Percentiles rank a stretch among this genome's conserved stretches.
Evolutionary conservation across 2,329 filamentous ascomycete genomes (phyloP).

Genomic region (Geosmithia putterillii): DNA sequence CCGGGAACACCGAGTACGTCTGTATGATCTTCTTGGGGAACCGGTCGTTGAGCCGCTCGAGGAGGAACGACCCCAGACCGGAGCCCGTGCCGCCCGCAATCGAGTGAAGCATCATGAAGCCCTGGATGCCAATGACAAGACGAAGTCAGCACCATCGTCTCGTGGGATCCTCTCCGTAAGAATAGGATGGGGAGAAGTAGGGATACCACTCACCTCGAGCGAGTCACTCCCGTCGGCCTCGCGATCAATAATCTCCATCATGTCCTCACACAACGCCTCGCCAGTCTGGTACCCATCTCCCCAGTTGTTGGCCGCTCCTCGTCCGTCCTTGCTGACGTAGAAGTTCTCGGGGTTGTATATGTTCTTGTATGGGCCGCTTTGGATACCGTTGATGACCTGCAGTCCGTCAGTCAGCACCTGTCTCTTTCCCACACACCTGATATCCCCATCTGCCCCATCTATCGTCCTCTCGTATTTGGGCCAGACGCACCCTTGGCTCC

Average conservation of each 20-base stretch:
- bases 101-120: slow-evolving; percentile 97
- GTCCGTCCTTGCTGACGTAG: slow-evolving; percentile 87
- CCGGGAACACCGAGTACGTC: slow-evolving; percentile 96
- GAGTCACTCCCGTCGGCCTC: slow-evolving; percentile 98
- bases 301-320: slow-evolving; percentile 97
- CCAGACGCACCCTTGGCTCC: slow-evolving; percentile 60
- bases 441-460: too few species aligned
- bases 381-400: slow-evolving; percentile 78
- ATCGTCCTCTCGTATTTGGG: not conserved
- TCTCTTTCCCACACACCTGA: too few species aligned
- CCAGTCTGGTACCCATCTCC: slow-evolving; percentile 91
- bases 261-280: slow-evolving; percentile 85
- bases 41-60: slow-evolving; percentile 90
- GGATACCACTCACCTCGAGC: slow-evolving; percentile 52
- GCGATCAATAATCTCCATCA: slow-evolving; percentile 98
- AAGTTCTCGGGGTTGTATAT: slow-evolving; percentile 99
- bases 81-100: slow-evolving; percentile 96
- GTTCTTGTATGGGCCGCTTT: slow-evolving; percentile 88
- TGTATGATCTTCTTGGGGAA: slow-evolving; percentile 99
- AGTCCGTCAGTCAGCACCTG: not conserved
- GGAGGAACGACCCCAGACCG: slow-evolving; percentile 85
- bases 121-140: slow-evolving; percentile 33
- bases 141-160: too few species aligned
- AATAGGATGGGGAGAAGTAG: not conserved
- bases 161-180: too few species aligned